Conservation (phyloP, 2,329 filamentous ascomycete genomes). For the Diatrype stigma region DNA sequence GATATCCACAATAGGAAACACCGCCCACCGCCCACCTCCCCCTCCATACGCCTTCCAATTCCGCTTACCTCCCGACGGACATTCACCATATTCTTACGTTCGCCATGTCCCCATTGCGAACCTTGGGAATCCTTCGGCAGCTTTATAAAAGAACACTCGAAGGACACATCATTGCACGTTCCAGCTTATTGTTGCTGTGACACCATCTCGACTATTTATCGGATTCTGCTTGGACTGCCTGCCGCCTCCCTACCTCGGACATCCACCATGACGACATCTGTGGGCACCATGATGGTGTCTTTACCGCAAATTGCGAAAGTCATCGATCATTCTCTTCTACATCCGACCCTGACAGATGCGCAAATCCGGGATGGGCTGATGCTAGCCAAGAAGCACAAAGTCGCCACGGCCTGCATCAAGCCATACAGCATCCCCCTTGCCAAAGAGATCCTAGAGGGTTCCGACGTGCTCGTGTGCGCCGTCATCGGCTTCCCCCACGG, state of each 20-base stretch:
- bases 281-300: constrained; percentile 34
- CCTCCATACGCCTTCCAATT: no score
- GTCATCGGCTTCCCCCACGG: constrained; percentile 61
- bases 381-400: constrained; percentile 41
- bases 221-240: no score
- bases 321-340: constrained; percentile 59
- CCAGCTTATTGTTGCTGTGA: no score
- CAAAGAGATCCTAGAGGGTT: constrained; percentile 40
- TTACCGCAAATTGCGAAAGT: constrained; percentile 45
- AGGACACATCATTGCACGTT: no score
- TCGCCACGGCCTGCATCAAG: constrained; percentile 56
- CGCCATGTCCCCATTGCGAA: no score
- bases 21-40: no score
- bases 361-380: constrained; percentile 47
- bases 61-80: no score
- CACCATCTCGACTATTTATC: no score
- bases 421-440: constrained; percentile 51
- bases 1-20: no score
- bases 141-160: no score
- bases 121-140: no score
- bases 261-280: constrained; percentile 4
- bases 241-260: neutral
- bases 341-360: constrained; percentile 56
- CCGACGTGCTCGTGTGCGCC: constrained; percentile 48
- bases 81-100: no score